Conservation (phyloP, 306 rosid genomes). For the Pyrus betulifolia region DNA sequence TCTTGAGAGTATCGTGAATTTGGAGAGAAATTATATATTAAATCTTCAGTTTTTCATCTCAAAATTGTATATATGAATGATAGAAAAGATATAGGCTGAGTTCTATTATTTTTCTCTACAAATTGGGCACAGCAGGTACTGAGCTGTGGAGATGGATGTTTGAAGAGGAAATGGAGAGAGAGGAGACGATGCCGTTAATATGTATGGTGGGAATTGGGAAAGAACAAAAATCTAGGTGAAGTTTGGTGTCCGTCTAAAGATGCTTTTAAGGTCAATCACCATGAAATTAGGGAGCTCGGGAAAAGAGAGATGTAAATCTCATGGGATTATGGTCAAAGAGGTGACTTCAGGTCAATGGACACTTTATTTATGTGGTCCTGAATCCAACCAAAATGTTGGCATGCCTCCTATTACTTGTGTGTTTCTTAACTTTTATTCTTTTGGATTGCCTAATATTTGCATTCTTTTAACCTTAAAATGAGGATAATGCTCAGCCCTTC, state of each 20-base stretch:
- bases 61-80: not conserved
- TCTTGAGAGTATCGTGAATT: not conserved
- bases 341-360: slow-evolving; percentile 22
- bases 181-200: slow-evolving; percentile 24
- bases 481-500: too few species aligned
- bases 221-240: slow-evolving; percentile 29
- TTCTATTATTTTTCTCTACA: not conserved
- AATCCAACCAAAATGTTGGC: slow-evolving; percentile 8
- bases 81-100: not conserved
- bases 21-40: not conserved
- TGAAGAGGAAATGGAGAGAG: not conserved
- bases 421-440: not conserved
- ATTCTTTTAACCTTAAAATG: too few species aligned
- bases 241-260: slow-evolving; percentile 26
- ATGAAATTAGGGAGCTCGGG: slow-evolving; percentile 30
- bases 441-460: not conserved
- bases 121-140: slow-evolving; percentile 4
- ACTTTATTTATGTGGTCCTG: slow-evolving; percentile 1
- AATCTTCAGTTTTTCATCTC: not conserved
- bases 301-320: slow-evolving; percentile 12
- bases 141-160: not conserved
- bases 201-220: slow-evolving; percentile 30
- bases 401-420: not conserved
- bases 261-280: slow-evolving; percentile 37
- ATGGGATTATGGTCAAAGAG: slow-evolving; percentile 18